Evolutionary conservation across 345 rosid genomes (phyloP).

Genomic region (Kernera saxatilis): DNA sequence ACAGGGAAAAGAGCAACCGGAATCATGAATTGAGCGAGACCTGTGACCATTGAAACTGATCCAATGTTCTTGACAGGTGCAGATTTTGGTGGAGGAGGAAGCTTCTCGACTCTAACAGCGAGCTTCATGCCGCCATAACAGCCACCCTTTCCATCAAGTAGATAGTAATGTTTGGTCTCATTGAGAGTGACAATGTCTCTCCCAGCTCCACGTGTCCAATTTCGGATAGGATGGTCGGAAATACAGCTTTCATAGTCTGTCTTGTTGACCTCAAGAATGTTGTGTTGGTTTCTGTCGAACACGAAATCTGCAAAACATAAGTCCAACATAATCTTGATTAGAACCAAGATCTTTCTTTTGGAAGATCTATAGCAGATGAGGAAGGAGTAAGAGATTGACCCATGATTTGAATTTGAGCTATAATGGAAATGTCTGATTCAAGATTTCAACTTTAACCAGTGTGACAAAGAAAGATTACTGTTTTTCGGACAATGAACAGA

Average conservation of each 20-base stretch:
- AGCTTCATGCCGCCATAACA: conserved; percentile 84
- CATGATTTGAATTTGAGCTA: background rate
- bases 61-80: conserved; percentile 40
- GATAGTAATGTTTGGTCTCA: conserved; percentile 62
- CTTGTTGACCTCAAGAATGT: conserved; percentile 85
- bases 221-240: conserved; percentile 59
- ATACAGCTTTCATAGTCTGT: conserved; percentile 68
- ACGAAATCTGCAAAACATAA: conserved; percentile 54
- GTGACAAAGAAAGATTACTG: background rate
- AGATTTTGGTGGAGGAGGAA: conserved; percentile 72
- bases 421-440: background rate
- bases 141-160: conserved; percentile 83
- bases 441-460: conserved; percentile 18
- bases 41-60: conserved; percentile 3
- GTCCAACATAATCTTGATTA: background rate
- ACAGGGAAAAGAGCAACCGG: conserved; percentile 15
- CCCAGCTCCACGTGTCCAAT: conserved; percentile 89
- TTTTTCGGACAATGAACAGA: conserved; percentile 10
- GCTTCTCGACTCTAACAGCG: conserved; percentile 62
- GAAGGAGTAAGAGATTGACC: background rate
- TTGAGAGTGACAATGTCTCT: conserved; percentile 87
- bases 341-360: background rate
- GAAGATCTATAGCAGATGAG: background rate
- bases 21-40: conserved; percentile 6
- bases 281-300: conserved; percentile 82